These are phyloP conservation scores for Dactylonectria macrodidyma DNA, from an alignment of 2,329 filamentous ascomycete species.

Conservation along the genomic window DNA sequence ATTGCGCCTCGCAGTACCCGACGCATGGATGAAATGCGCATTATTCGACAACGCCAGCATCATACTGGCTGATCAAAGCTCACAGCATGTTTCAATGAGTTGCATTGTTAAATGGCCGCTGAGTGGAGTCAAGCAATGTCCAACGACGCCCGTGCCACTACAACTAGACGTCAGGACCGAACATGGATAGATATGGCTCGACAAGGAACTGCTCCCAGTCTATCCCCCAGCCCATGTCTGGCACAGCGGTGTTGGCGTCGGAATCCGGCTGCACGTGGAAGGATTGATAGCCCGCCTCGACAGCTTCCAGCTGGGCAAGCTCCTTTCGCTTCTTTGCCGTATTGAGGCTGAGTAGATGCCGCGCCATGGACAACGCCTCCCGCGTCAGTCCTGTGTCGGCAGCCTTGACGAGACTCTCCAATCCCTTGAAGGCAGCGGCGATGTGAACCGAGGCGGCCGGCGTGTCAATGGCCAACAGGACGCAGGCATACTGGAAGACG, in stretches of 20 bases:
- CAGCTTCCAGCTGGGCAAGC: slow-evolving; percentile 38
- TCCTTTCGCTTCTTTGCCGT: slow-evolving; percentile 40
- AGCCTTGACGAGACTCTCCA: slow-evolving; percentile 36
- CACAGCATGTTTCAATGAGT: slow-evolving; percentile 7
- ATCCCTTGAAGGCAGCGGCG: slow-evolving; percentile 32
- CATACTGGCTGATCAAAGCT: slow-evolving; percentile 4
- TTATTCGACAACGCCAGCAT: not conserved
- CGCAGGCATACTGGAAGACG: slow-evolving; percentile 43
- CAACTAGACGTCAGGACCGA: slow-evolving; percentile 34
- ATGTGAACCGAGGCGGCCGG: slow-evolving; percentile 32
- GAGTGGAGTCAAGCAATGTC: slow-evolving; percentile 17
- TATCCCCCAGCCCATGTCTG: slow-evolving; percentile 31
- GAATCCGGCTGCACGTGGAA: slow-evolving; percentile 19
- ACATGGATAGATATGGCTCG: slow-evolving; percentile 40
- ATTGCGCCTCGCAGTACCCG: slow-evolving; percentile 3
- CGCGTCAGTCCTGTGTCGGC: slow-evolving; percentile 39
- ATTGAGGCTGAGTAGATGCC: slow-evolving; percentile 36
- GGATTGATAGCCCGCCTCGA: slow-evolving; percentile 33
- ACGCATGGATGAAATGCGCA: slow-evolving; percentile 3
- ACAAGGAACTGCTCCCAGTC: slow-evolving; percentile 42
- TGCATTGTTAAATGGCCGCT: slow-evolving; percentile 7
- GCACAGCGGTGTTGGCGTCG: slow-evolving; percentile 12
- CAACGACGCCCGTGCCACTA: slow-evolving; percentile 17
- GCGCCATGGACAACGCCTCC: slow-evolving; percentile 40
- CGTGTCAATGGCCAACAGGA: slow-evolving; percentile 42